Conservation (phyloP, 805 yeast species). For the Lachancea sp. region DNA sequence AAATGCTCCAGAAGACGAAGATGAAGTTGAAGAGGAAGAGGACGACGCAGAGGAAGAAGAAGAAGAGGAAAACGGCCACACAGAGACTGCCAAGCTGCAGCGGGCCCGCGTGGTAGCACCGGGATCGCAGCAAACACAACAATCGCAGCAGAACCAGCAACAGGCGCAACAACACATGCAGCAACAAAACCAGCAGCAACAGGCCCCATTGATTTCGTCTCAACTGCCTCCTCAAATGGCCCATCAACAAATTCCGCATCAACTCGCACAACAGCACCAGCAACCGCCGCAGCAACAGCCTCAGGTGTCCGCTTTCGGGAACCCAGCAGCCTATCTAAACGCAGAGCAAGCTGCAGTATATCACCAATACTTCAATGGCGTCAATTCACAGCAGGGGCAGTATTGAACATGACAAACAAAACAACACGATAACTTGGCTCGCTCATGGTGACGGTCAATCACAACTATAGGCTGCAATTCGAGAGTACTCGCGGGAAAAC, state of each 20-base stretch:
- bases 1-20: slow-evolving; percentile 88
- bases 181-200: not conserved
- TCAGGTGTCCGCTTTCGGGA: slow-evolving; percentile 10
- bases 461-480: not conserved
- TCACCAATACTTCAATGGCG: slow-evolving; percentile 55
- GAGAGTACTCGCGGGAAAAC: not conserved
- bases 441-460: no score
- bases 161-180: not conserved
- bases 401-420: no score
- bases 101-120: slow-evolving; percentile 3
- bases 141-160: not conserved
- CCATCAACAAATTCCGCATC: slow-evolving; percentile 29
- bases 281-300: slow-evolving; percentile 17
- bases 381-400: slow-evolving; percentile 55
- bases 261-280: slow-evolving; percentile 18
- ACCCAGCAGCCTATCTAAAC: slow-evolving; percentile 36
- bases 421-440: no score
- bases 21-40: slow-evolving; percentile 60
- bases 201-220: not conserved
- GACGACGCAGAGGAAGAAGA: slow-evolving; percentile 36
- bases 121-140: slow-evolving; percentile 2
- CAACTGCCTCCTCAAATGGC: slow-evolving; percentile 2
- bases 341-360: slow-evolving; percentile 52
- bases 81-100: slow-evolving; percentile 11
- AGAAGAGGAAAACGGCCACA: slow-evolving; percentile 25